phyloP scores from a whole-genome alignment of 1,284 basidiomycete species.

The Ceratobasidium sp. region DNA sequence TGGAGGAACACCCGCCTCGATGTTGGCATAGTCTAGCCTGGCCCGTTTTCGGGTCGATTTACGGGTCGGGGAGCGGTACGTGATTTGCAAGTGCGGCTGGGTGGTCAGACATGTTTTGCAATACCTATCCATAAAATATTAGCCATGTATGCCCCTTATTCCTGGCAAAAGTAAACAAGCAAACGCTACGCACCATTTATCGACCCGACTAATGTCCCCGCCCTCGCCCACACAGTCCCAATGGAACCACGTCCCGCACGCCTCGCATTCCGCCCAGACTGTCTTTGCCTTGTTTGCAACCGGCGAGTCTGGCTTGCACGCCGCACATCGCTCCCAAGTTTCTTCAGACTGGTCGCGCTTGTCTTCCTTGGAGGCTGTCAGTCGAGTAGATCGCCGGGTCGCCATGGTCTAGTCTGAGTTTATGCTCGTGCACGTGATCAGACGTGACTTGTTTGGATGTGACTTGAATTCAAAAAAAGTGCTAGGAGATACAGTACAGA shows the following conservation, averaged over 20 bases:
- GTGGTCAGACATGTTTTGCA: constrained; percentile 67
- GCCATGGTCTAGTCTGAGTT: constrained; percentile 3
- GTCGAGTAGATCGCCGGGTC: constrained; percentile 18
- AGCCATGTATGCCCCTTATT: no score
- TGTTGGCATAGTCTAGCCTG: constrained; percentile 76
- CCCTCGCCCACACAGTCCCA: constrained; percentile 78
- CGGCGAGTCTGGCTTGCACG: constrained; percentile 16
- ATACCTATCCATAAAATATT: no score
- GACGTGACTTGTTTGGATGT: not conserved
- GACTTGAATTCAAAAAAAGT: no score
- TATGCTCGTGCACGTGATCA: not conserved
- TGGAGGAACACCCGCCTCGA: constrained; percentile 54
- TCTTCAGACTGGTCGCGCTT: constrained; percentile 8
- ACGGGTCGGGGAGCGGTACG: constrained; percentile 74
- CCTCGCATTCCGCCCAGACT: constrained; percentile 76
- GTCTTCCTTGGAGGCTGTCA: constrained; percentile 8
- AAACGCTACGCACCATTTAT: constrained; percentile 59
- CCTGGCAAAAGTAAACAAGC: not conserved
- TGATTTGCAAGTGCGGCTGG: constrained; percentile 69
- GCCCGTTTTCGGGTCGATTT: constrained; percentile 77
- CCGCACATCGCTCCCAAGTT: constrained; percentile 24
- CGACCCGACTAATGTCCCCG: constrained; percentile 64
- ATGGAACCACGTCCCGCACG: constrained; percentile 81
- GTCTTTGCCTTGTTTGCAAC: constrained; percentile 54
- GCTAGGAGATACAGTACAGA: not conserved